Evolutionary conservation across 2,329 filamentous ascomycete genomes (phyloP).

Genomic region (Colletotrichum costaricense): DNA sequence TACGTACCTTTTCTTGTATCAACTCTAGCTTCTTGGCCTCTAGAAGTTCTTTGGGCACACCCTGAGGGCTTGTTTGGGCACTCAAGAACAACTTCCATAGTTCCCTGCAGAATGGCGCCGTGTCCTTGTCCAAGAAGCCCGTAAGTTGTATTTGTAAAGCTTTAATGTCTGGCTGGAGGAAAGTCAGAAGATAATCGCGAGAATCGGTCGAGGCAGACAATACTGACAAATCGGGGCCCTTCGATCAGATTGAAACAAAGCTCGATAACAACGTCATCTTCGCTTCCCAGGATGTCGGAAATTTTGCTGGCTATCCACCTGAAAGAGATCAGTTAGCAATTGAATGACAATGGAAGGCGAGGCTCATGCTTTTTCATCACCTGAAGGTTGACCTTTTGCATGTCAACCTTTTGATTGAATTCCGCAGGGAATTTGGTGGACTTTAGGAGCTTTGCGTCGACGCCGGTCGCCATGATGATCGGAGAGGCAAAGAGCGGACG

Average conservation of each 20-base stretch:
- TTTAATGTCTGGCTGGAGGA: constrained; percentile 89
- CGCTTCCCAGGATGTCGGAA: constrained; percentile 86
- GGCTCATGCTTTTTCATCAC: constrained; percentile 89
- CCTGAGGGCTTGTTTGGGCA: constrained; percentile 87
- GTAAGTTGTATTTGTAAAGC: constrained; percentile 93
- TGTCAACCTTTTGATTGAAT: constrained; percentile 96
- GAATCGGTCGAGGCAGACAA: neutral
- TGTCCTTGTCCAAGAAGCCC: constrained; percentile 95
- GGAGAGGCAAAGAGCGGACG: neutral
- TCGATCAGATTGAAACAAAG: constrained; percentile 80
- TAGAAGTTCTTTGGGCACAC: constrained; percentile 92
- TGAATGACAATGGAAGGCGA: neutral
- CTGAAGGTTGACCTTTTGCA: constrained; percentile 95
- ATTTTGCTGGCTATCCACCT: constrained; percentile 96
- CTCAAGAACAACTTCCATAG: constrained; percentile 93
- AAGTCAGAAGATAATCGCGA: constrained; percentile 35
- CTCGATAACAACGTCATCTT: constrained; percentile 96
- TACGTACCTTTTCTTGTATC: constrained; percentile 87
- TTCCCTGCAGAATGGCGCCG: constrained; percentile 88
- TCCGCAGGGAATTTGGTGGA: constrained; percentile 94
- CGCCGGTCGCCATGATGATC: constrained; percentile 78
- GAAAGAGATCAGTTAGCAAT: constrained; percentile 27
- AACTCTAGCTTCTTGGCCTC: constrained; percentile 97
- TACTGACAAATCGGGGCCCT: constrained; percentile 78
- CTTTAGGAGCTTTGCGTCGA: constrained; percentile 89